Conservation (phyloP, 2,329 filamentous ascomycete genomes). For the Drechslerella coelobrocha region DNA sequence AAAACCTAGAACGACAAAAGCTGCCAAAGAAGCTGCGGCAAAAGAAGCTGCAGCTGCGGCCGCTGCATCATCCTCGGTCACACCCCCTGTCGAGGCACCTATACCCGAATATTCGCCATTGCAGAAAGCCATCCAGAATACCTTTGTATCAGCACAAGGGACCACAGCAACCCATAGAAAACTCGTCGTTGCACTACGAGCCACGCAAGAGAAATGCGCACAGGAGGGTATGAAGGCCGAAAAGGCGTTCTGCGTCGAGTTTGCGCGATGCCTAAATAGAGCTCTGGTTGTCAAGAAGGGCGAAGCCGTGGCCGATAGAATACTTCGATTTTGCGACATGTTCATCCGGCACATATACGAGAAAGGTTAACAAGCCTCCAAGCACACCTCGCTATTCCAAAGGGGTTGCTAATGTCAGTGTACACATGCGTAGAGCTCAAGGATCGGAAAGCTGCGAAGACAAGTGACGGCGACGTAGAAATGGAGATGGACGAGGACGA, state of each 20-base stretch:
- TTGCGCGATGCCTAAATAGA: conserved; percentile 80
- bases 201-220: conserved; percentile 84
- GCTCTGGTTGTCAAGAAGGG: conserved; percentile 89
- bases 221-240: conserved; percentile 67
- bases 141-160: conserved; percentile 72
- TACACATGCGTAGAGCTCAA: conserved; percentile 20
- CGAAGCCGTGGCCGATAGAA: conserved; percentile 83
- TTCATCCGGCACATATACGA: conserved; percentile 76
- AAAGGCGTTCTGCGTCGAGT: conserved; percentile 84
- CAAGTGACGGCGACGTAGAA: conserved; percentile 56
- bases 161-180: conserved; percentile 91
- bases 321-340: conserved; percentile 83
- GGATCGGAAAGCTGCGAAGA: conserved; percentile 59
- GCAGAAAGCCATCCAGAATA: conserved; percentile 54
- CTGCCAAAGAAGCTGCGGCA: conserved; percentile 40
- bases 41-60: conserved; percentile 24
- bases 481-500: conserved; percentile 71
- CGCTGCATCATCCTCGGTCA: conserved; percentile 32
- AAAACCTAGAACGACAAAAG: conserved; percentile 42
- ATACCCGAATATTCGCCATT: conserved; percentile 50
- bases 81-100: conserved; percentile 23
- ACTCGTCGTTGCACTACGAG: conserved; percentile 82
- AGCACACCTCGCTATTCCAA: background rate
- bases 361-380: conserved; percentile 60
- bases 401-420: conserved; percentile 57